These are phyloP conservation scores for Apiotrichum veenhuisii DNA, from an alignment of 1,284 basidiomycete genomes.

Conservation along the genomic window DNA sequence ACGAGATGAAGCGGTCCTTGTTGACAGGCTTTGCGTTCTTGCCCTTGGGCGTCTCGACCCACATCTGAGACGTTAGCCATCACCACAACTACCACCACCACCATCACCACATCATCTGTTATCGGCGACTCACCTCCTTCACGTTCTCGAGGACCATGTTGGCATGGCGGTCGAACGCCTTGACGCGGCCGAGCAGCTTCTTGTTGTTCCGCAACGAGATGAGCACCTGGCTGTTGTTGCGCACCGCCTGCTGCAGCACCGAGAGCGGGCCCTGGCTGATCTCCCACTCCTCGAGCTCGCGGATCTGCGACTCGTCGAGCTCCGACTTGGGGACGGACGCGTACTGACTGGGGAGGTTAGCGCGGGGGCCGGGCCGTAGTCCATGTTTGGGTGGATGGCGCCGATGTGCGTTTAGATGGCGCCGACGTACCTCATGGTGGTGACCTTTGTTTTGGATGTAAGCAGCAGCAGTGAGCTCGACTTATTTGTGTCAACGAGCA, in stretches of 20 bases:
- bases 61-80: slow-evolving; percentile 65
- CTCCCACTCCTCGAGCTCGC: slow-evolving; percentile 93
- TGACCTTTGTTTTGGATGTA: background rate
- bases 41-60: slow-evolving; percentile 96
- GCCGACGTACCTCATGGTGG: slow-evolving; percentile 6
- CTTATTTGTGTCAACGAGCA: background rate
- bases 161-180: slow-evolving; percentile 97
- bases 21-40: slow-evolving; percentile 99
- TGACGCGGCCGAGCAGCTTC: slow-evolving; percentile 94
- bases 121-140: slow-evolving; percentile 84
- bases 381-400: too few relatives aligned
- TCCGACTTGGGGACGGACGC: slow-evolving; percentile 95
- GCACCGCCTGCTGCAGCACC: slow-evolving; percentile 95
- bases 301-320: slow-evolving; percentile 92
- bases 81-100: background rate
- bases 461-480: background rate
- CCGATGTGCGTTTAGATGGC: too few relatives aligned
- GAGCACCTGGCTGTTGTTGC: slow-evolving; percentile 96
- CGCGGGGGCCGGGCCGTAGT: background rate
- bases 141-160: slow-evolving; percentile 99
- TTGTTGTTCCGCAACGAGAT: slow-evolving; percentile 98
- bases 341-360: slow-evolving; percentile 70
- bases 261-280: slow-evolving; percentile 95
- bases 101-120: background rate
- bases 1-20: slow-evolving; percentile 98